Conservation (phyloP, 192 early-diverging fungal genomes). For the Coemansia sp. region DNA sequence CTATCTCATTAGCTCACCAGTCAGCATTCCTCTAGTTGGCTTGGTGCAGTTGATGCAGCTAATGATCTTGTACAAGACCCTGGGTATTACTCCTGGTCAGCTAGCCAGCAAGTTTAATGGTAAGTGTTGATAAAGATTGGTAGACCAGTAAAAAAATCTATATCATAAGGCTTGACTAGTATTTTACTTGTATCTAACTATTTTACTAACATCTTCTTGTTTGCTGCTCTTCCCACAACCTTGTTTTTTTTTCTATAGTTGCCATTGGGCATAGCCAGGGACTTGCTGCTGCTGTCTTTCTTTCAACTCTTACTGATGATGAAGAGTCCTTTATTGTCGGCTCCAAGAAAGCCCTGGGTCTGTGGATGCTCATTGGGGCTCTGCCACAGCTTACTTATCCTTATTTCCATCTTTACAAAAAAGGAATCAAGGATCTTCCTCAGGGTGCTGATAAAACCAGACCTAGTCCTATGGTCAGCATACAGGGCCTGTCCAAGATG, state of each 20-base stretch:
- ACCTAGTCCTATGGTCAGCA: conserved; percentile 27
- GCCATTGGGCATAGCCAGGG: conserved; percentile 89
- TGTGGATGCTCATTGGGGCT: conserved; percentile 81
- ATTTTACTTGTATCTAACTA: no score
- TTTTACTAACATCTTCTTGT: no score
- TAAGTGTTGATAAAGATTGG: no score
- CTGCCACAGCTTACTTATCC: conserved; percentile 65
- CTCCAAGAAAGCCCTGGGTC: conserved; percentile 72
- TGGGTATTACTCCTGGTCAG: conserved; percentile 55
- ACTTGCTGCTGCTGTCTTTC: conserved; percentile 77
- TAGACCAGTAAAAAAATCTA: no score
- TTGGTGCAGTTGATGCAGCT: conserved; percentile 84
- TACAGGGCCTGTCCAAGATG: conserved; percentile 14
- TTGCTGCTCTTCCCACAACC: neutral
- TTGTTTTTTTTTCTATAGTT: conserved; percentile 17
- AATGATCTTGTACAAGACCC: conserved; percentile 64
- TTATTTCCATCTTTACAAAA: neutral
- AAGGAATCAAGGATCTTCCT: neutral
- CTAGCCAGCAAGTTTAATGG: conserved; percentile 28
- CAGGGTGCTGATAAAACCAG: neutral
- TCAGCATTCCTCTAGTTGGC: conserved; percentile 80
- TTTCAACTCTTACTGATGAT: conserved; percentile 74
- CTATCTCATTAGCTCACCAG: conserved; percentile 66
- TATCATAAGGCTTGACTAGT: no score
- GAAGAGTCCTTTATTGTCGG: conserved; percentile 75